These are phyloP conservation scores for Parathielavia appendiculata DNA, from an alignment of 495 filamentous ascomycete species.

Conservation along the genomic window DNA sequence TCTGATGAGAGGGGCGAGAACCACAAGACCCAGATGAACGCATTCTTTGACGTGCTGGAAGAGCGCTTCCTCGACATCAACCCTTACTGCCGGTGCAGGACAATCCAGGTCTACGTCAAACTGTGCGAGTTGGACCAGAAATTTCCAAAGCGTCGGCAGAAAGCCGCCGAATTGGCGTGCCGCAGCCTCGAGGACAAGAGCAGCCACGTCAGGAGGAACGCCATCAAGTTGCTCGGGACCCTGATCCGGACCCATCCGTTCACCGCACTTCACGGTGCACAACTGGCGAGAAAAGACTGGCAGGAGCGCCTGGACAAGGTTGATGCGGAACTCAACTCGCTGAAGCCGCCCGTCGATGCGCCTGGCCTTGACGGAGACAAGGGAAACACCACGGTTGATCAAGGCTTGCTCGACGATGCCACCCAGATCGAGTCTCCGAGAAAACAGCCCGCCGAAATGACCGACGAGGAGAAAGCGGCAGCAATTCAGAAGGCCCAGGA, in stretches of 20 bases:
- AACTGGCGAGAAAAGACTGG: conserved; percentile 82
- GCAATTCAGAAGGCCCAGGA: conserved; percentile 65
- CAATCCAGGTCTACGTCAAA: conserved; percentile 88
- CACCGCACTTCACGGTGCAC: conserved; percentile 82
- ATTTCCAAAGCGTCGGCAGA: conserved; percentile 86
- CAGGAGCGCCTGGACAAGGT: conserved; percentile 68
- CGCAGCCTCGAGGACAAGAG: conserved; percentile 95
- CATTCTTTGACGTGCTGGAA: conserved; percentile 94
- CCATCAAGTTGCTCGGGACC: conserved; percentile 83
- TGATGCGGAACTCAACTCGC: conserved; percentile 70
- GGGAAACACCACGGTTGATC: conserved; percentile 58
- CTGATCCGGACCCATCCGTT: conserved; percentile 93
- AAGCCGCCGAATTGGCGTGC: conserved; percentile 75
- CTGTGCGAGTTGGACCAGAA: conserved; percentile 91
- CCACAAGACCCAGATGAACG: conserved; percentile 87
- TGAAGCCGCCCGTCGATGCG: conserved; percentile 73
- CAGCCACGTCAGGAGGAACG: conserved; percentile 91
- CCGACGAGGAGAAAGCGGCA: conserved; percentile 51
- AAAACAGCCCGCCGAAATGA: conserved; percentile 52
- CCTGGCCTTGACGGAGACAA: conserved; percentile 65
- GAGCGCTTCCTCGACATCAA: conserved; percentile 96
- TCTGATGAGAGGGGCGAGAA: conserved; percentile 86
- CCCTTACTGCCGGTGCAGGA: conserved; percentile 88
- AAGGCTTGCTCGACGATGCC: conserved; percentile 78
- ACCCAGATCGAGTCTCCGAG: conserved; percentile 68